phyloP scores from a whole-genome alignment of 768 basidiomycete species.

The Termitomyces sp. region DNA sequence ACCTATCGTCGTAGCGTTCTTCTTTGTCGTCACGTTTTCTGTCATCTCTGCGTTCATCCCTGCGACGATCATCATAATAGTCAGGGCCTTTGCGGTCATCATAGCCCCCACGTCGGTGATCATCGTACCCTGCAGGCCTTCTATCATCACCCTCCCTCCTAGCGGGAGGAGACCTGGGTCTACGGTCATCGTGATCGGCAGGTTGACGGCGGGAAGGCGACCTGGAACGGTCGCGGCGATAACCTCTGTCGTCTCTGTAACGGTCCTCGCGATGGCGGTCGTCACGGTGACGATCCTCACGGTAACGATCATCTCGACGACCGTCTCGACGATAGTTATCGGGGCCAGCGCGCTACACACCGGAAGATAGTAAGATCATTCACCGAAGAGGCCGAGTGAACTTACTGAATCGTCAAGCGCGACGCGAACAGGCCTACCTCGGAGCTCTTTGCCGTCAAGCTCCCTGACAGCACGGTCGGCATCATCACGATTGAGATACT shows the following conservation, averaged over 20 bases:
- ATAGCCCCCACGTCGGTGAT: conserved; percentile 79
- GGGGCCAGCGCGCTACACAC: conserved; percentile 51
- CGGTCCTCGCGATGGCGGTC: conserved; percentile 61
- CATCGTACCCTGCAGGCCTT: conserved; percentile 91
- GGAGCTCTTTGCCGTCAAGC: conserved; percentile 82
- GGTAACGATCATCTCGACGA: conserved; percentile 50
- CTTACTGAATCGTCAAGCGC: conserved; percentile 57
- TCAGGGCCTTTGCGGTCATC: conserved; percentile 82
- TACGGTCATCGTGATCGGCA: conserved; percentile 70
- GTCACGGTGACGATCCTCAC: conserved; percentile 52
- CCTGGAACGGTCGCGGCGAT: conserved; percentile 78
- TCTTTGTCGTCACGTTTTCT: conserved; percentile 82
- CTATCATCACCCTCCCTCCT: conserved; percentile 80
- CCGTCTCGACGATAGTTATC: conserved; percentile 79
- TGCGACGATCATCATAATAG: conserved; percentile 83
- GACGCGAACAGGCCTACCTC: conserved; percentile 76
- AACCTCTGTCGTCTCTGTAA: conserved; percentile 45
- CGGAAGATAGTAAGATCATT: conserved; percentile 1
- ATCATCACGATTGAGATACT: conserved; percentile 84
- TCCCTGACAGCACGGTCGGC: conserved; percentile 91
- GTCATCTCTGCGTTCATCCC: conserved; percentile 79
- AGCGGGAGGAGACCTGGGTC: conserved; percentile 75
- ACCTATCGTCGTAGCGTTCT: conserved; percentile 74
- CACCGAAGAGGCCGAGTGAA: background rate
- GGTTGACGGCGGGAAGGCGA: conserved; percentile 64